Conservation (phyloP, 202 grass and related monocot genomes). For the Setaria italica region DNA sequence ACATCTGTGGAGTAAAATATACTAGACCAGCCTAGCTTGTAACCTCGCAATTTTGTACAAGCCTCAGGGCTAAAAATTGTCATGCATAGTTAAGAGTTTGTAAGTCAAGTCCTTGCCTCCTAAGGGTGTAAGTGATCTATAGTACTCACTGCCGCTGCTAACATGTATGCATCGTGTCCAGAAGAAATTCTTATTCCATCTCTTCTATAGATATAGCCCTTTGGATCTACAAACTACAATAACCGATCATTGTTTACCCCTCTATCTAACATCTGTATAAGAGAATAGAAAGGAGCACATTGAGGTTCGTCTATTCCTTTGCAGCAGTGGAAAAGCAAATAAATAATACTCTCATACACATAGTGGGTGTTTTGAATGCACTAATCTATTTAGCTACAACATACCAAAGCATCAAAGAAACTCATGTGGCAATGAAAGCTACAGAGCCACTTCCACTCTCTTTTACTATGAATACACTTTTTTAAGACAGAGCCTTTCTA, state of each 20-base stretch:
- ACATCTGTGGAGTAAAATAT: not conserved
- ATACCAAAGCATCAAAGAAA: constrained; percentile 1
- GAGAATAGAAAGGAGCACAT: not conserved
- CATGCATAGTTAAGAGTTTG: constrained; percentile 37
- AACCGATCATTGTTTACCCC: not conserved
- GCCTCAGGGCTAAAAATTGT: constrained; percentile 24
- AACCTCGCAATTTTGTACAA: constrained; percentile 20
- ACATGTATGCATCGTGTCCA: not conserved
- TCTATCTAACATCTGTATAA: constrained; percentile 10
- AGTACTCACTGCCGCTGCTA: not conserved
- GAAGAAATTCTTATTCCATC: not conserved
- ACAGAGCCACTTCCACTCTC: too few species aligned
- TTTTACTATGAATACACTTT: too few species aligned
- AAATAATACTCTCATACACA: not conserved
- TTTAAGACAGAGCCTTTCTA: too few species aligned
- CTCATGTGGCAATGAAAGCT: not conserved
- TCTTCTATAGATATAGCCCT: not conserved
- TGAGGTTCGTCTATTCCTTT: not conserved
- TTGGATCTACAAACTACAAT: not conserved
- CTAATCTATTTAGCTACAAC: not conserved
- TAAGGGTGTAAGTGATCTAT: constrained; percentile 25
- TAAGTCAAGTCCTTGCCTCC: constrained; percentile 41
- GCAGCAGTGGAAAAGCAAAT: not conserved
- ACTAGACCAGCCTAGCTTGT: constrained; percentile 40
- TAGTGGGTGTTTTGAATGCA: not conserved